Conservation (phyloP, 805 yeast genomes). For the Candida xiaguanensis region DNA sequence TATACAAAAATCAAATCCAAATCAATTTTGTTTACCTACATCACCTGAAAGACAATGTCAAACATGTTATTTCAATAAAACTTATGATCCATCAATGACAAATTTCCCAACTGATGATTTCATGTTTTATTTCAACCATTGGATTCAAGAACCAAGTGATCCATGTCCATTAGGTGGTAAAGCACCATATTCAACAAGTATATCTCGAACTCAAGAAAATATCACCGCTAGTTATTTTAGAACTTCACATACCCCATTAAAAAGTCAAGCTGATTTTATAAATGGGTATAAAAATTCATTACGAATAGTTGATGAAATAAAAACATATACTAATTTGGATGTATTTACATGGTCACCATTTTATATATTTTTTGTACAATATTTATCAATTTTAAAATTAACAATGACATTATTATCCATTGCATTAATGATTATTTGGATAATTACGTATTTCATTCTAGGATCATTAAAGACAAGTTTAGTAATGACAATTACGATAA, state of each 20-base stretch:
- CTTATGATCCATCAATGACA: conserved; percentile 70
- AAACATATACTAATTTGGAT: conserved; percentile 41
- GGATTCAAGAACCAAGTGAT: conserved; percentile 84
- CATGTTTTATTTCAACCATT: conserved; percentile 64
- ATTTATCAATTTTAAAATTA: conserved; percentile 57
- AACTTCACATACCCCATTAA: conserved; percentile 71
- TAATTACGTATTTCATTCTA: conserved; percentile 52
- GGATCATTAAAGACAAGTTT: conserved; percentile 65
- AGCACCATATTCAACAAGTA: conserved; percentile 75
- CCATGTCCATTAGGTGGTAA: conserved; percentile 95
- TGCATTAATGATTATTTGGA: conserved; percentile 53
- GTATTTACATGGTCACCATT: conserved; percentile 91
- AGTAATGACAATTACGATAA: conserved; percentile 54
- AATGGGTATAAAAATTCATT: conserved; percentile 70
- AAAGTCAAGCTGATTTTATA: conserved; percentile 83
- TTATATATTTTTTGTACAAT: conserved; percentile 90
- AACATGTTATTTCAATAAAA: conserved; percentile 61
- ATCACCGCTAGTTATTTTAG: conserved; percentile 69
- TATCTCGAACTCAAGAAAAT: conserved; percentile 39
- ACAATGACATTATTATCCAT: conserved; percentile 51
- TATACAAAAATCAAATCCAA: conserved; percentile 42
- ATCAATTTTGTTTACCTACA: conserved; percentile 60
- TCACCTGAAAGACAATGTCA: conserved; percentile 71
- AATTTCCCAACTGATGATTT: conserved; percentile 82
- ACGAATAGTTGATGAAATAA: conserved; percentile 58